Evolutionary conservation across 2,329 filamentous ascomycete species (phyloP).

Genomic region (Ramularia collo-cygni): DNA sequence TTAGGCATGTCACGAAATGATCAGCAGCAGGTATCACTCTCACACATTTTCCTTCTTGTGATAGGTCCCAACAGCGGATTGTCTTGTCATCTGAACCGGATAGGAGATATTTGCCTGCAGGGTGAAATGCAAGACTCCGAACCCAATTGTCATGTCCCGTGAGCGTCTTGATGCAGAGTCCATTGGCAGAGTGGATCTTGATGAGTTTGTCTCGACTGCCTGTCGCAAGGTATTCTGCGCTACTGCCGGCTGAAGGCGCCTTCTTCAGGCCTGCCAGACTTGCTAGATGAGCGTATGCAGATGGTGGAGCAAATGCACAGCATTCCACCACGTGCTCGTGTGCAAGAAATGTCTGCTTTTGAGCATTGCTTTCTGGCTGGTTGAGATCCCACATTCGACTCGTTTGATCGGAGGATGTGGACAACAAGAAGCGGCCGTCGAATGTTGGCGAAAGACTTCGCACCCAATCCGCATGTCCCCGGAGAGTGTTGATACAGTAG

Average conservation of each 20-base stretch:
- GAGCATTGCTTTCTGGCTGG: slow-evolving; percentile 53
- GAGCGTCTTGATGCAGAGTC: slow-evolving; percentile 76
- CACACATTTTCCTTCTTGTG: slow-evolving; percentile 83
- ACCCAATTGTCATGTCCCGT: slow-evolving; percentile 94
- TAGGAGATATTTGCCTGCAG: slow-evolving; percentile 82
- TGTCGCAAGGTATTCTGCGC: slow-evolving; percentile 83
- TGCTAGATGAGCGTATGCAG: slow-evolving; percentile 71
- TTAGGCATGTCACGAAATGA: slow-evolving; percentile 77
- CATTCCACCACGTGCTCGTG: slow-evolving; percentile 85
- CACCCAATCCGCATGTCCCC: slow-evolving; percentile 86
- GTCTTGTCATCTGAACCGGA: slow-evolving; percentile 87
- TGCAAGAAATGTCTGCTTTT: slow-evolving; percentile 70
- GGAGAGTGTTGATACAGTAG: slow-evolving; percentile 84
- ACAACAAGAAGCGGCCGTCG: slow-evolving; percentile 77
- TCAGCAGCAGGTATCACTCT: slow-evolving; percentile 68
- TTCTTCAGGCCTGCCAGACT: slow-evolving; percentile 76
- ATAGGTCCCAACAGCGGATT: slow-evolving; percentile 86
- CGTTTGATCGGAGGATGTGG: slow-evolving; percentile 75
- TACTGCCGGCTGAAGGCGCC: slow-evolving; percentile 63
- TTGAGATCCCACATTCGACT: slow-evolving; percentile 80
- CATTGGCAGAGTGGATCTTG: slow-evolving; percentile 78
- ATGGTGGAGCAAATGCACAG: slow-evolving; percentile 74
- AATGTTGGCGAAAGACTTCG: slow-evolving; percentile 74
- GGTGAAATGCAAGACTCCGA: slow-evolving; percentile 77
- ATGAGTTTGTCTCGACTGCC: slow-evolving; percentile 88